Conservation (phyloP, 2,329 filamentous ascomycete genomes). For the Myrmaecium sp. region DNA sequence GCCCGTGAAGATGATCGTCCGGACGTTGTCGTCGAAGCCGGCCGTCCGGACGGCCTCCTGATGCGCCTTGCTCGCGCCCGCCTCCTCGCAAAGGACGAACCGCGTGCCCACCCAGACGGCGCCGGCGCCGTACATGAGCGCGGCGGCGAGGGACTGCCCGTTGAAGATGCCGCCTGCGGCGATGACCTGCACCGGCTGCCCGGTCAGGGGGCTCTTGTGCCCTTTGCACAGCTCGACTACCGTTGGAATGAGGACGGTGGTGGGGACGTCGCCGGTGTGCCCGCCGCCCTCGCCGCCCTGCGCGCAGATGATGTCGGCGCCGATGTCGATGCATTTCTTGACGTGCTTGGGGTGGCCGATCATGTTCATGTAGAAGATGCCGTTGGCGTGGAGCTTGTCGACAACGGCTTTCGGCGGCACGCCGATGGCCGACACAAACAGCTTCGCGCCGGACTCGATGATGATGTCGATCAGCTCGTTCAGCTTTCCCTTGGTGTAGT, state of each 20-base stretch:
- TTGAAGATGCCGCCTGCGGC: constrained; percentile 91
- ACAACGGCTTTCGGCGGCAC: constrained; percentile 80
- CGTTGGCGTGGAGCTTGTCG: constrained; percentile 72
- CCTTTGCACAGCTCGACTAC: constrained; percentile 69
- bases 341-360: constrained; percentile 99
- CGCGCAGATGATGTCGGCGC: constrained; percentile 92
- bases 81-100: constrained; percentile 88
- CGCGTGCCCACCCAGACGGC: constrained; percentile 95
- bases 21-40: constrained; percentile 86
- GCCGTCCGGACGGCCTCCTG: constrained; percentile 89
- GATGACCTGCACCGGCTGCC: constrained; percentile 74
- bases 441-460: constrained; percentile 76
- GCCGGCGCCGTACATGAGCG: constrained; percentile 80
- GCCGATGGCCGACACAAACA: constrained; percentile 95
- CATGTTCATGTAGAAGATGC: constrained; percentile 99
- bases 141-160: constrained; percentile 74
- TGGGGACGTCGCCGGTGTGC: constrained; percentile 88
- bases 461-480: constrained; percentile 78
- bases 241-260: constrained; percentile 78
- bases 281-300: constrained; percentile 96
- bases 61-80: constrained; percentile 81
- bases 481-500: constrained; percentile 99
- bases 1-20: constrained; percentile 97
- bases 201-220: constrained; percentile 73
- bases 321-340: constrained; percentile 76